A percentile compares a stretch with the other conserved stretches of the same genome.
Conservation (phyloP, 352 stramenopile genomes). For the Phytopythium helicoides region DNA sequence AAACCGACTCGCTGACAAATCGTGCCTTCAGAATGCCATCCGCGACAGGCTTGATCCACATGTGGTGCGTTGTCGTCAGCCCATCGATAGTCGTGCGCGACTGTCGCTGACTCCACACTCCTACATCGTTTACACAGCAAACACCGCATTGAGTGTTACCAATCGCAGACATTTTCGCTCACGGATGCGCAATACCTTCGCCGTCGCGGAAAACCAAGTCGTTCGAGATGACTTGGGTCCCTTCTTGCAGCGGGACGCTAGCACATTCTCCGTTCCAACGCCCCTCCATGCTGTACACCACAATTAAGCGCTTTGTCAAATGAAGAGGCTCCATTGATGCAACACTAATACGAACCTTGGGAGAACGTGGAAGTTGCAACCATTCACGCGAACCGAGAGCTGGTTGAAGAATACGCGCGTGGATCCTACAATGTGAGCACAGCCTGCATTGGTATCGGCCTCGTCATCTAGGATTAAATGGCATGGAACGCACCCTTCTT, state of each 20-base stretch:
- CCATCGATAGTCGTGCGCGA: constrained; percentile 84
- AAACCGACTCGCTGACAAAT: neutral
- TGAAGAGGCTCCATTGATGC: no score
- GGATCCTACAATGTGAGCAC: constrained; percentile 8
- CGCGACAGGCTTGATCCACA: constrained; percentile 86
- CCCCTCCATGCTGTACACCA: constrained; percentile 60
- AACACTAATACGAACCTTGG: constrained; percentile 38
- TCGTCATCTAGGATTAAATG: no score
- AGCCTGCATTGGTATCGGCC: no score
- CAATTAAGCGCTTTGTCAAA: no score
- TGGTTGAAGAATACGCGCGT: constrained; percentile 85
- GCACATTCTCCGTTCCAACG: constrained; percentile 84
- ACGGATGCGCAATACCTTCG: constrained; percentile 48
- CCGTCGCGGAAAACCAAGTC: constrained; percentile 83
- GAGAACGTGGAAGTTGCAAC: constrained; percentile 83
- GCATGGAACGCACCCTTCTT: constrained; percentile 42
- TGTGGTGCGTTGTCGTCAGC: constrained; percentile 84
- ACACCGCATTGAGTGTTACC: no score
- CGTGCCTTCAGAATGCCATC: constrained; percentile 80
- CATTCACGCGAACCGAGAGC: constrained; percentile 81
- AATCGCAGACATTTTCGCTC: neutral
- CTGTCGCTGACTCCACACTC: constrained; percentile 85
- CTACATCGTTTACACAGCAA: no score
- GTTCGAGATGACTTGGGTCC: constrained; percentile 84
- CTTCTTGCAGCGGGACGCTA: constrained; percentile 69